Evolutionary conservation across 23 red algal genomes (phyloP), one percentile per base, ranked within the genome.

Genomic region (Agarophyton chilense): DNA sequence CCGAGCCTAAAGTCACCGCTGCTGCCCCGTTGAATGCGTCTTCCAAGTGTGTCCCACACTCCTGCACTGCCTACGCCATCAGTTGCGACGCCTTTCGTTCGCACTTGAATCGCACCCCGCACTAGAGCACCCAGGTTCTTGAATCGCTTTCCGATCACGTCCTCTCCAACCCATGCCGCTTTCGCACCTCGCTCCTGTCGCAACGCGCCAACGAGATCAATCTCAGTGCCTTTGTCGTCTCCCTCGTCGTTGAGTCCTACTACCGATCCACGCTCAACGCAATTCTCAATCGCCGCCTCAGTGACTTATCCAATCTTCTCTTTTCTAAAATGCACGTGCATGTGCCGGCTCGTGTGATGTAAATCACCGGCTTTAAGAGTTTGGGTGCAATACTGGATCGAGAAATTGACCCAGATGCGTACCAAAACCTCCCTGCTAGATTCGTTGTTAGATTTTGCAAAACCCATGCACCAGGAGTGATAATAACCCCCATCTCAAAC

Each of bases 291-390:
- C 63, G 75, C 22, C 76, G 85, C 29, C 92, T 95, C 10, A 56
- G 76, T 17, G 92, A 84, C 31, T 50, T 72, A 17, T 65, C 60
- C 45, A 47, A 45, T 10, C 74, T 74, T 10, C 71, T 90, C 14
- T 95, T 95, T 33, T 84, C 92, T 0, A 90, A 89, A 28, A 95
- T 95, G 92, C 92, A 95, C 61, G 92, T 95, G 7, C 92, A 95
- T 47, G 92, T 95, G 18, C 92, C 92, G 39, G 83, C 84, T 10
- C 84, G 92, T 18, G 85, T 95, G 12, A 16, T 72, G 21, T 95
- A 95, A 56, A 95, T 95, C 46, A 52, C 47, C 22, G 92, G 92
- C 9, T 90, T 95, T 41, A 95, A 95, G 65, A 77, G 76, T 2
- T 58, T 95, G 25, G 84, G 92, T 10, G 84, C 83, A 21, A 31